These are phyloP conservation scores for Endocalyx cinctus DNA, from an alignment of 2,329 filamentous ascomycete genomes.

Conservation along the genomic window DNA sequence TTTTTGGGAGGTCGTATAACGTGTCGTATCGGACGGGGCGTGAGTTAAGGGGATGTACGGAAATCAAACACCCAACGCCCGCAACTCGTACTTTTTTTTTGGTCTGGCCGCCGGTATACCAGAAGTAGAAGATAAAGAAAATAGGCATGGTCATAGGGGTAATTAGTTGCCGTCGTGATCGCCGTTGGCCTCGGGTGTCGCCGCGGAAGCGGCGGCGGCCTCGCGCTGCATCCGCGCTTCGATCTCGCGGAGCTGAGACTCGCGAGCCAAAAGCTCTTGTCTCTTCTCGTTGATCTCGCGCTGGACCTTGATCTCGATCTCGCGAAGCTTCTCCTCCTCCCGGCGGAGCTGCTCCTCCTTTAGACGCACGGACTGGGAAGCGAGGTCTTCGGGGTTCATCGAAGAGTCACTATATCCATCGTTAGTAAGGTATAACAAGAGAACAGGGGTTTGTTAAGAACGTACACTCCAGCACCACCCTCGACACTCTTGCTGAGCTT, in stretches of 20 bases:
- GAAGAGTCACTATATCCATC: conserved; percentile 62
- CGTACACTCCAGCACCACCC: conserved; percentile 80
- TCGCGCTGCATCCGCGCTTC: conserved; percentile 96
- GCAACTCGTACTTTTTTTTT: conserved; percentile 20
- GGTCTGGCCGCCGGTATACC: conserved; percentile 18
- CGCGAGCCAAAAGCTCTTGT: conserved; percentile 93
- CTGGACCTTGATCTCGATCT: conserved; percentile 99
- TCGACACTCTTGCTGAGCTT: conserved; percentile 99
- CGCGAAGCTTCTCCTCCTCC: conserved; percentile 98
- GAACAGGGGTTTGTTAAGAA: conserved; percentile 27
- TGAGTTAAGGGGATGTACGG: conserved; percentile 17
- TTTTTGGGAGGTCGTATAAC: conserved; percentile 21
- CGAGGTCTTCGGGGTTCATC: conserved; percentile 96
- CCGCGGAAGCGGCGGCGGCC: conserved; percentile 39
- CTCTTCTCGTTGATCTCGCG: conserved; percentile 99
- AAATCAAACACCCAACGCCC: conserved; percentile 28
- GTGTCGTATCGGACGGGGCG: conserved; percentile 15
- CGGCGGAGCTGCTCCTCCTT: conserved; percentile 99
- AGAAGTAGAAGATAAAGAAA: conserved; percentile 21
- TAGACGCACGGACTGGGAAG: conserved; percentile 93
- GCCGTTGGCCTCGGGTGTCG: conserved; percentile 47
- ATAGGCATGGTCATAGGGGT: conserved; percentile 19
- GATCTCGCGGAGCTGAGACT: conserved; percentile 98
- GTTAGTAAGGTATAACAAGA: conserved; percentile 24
- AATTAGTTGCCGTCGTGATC: conserved; percentile 47